Evolutionary conservation across 2,329 filamentous ascomycete genomes (phyloP).

Genomic region (Exophiala calicioides): DNA sequence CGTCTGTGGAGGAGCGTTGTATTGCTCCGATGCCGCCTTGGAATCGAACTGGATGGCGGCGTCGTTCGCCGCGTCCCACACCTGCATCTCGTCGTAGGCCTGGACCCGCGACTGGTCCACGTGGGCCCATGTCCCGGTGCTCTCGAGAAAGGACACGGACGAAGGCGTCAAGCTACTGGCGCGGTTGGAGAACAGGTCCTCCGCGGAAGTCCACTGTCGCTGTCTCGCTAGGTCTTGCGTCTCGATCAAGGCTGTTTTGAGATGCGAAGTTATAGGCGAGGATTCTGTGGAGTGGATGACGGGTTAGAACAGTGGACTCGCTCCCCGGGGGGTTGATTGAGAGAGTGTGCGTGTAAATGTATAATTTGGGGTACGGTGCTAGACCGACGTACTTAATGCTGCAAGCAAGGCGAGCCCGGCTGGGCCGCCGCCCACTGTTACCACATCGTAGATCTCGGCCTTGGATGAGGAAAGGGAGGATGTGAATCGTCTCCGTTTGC

Average conservation of each 20-base stretch:
- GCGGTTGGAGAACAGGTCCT: conserved; percentile 80
- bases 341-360: no score
- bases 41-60: conserved; percentile 88
- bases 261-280: conserved; percentile 70
- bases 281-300: conserved; percentile 57
- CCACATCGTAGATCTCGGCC: conserved; percentile 85
- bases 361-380: no score
- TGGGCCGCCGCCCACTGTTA: conserved; percentile 86
- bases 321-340: neutral
- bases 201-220: conserved; percentile 65
- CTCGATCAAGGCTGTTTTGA: conserved; percentile 88
- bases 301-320: neutral
- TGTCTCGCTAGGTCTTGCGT: conserved; percentile 77
- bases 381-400: conserved; percentile 65
- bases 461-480: conserved; percentile 8
- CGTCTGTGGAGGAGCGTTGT: conserved; percentile 50
- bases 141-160: conserved; percentile 77
- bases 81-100: conserved; percentile 92
- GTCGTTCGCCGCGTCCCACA: conserved; percentile 92
- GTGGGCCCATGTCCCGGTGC: conserved; percentile 82
- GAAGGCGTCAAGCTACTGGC: conserved; percentile 92
- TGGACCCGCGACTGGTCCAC: conserved; percentile 74
- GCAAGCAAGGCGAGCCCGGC: conserved; percentile 81
- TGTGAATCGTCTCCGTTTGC: conserved; percentile 19
- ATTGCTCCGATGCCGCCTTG: conserved; percentile 47